Evolutionary conservation across 352 stramenopile genomes (phyloP).

Genomic region (Globisporangium emineosum): DNA sequence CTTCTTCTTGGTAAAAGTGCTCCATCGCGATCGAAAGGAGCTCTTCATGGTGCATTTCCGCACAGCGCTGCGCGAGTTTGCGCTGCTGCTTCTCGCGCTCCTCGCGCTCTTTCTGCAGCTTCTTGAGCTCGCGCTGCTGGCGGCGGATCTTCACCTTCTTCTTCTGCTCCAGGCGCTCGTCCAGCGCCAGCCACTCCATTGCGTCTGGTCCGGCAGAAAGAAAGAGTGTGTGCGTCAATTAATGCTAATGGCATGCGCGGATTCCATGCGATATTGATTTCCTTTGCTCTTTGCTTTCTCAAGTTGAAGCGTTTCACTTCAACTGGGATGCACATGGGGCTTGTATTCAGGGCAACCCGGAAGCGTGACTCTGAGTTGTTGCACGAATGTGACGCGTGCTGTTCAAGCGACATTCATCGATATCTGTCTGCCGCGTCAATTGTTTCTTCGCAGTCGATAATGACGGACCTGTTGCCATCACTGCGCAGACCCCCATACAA

Average conservation of each 20-base stretch:
- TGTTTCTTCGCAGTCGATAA: not conserved
- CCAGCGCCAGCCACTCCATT: slow-evolving; percentile 51
- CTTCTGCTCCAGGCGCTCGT: slow-evolving; percentile 49
- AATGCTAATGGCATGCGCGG: not conserved
- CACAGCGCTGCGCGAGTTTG: slow-evolving; percentile 29
- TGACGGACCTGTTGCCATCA: not conserved
- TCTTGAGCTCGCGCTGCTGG: slow-evolving; percentile 47
- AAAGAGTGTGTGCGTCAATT: not conserved
- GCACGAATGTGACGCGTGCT: not conserved
- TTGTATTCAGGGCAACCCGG: not conserved
- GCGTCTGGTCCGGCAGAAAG: not conserved
- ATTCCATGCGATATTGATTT: not conserved
- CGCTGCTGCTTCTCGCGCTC: slow-evolving; percentile 28
- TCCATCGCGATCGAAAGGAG: slow-evolving; percentile 43
- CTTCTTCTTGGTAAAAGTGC: slow-evolving; percentile 24
- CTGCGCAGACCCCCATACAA: not conserved
- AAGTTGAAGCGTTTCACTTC: slow-evolving; percentile 13
- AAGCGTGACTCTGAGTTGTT: not conserved
- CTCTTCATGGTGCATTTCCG: slow-evolving; percentile 56
- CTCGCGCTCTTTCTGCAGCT: slow-evolving; percentile 26
- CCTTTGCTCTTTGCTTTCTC: not conserved
- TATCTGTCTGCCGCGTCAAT: not conserved
- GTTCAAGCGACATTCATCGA: not conserved
- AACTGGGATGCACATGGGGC: not conserved
- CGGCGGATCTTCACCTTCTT: slow-evolving; percentile 34